phyloP scores from a whole-genome alignment of 2,329 filamentous ascomycete genomes.

The Daldinia eschscholtzii region DNA sequence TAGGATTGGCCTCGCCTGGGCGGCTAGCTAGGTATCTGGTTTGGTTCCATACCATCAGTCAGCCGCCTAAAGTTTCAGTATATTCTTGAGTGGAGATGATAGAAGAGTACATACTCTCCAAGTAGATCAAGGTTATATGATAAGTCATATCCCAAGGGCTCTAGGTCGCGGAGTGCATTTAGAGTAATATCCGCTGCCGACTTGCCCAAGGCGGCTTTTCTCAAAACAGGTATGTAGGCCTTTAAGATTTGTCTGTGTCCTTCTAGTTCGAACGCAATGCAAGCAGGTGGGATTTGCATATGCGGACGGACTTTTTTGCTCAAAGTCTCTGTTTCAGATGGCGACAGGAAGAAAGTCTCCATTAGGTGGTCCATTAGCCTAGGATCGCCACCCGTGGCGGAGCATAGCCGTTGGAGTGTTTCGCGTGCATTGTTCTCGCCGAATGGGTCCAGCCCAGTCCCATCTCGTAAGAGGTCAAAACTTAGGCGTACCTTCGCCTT shows the following conservation, averaged over 20 bases:
- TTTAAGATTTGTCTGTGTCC: conserved; percentile 13
- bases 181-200: neutral
- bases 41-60: neutral
- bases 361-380: conserved; percentile 22
- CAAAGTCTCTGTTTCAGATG: conserved; percentile 19
- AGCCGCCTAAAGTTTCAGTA: neutral
- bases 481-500: conserved; percentile 16
- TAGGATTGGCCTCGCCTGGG: conserved; percentile 4
- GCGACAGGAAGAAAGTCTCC: conserved; percentile 11
- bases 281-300: conserved; percentile 20
- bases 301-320: conserved; percentile 9
- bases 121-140: conserved; percentile 9
- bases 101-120: conserved; percentile 3
- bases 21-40: conserved; percentile 15
- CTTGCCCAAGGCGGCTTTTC: conserved; percentile 6
- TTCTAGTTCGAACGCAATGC: conserved; percentile 17
- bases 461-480: conserved; percentile 18
- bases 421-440: conserved; percentile 16
- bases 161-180: conserved; percentile 15
- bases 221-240: conserved; percentile 13
- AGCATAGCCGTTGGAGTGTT: conserved; percentile 10
- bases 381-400: conserved; percentile 3
- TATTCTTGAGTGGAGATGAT: neutral
- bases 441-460: conserved; percentile 10
- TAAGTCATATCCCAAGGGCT: conserved; percentile 20